Base-by-base conservation (phyloP, 352 stramenopile species). In the Phytophthora syringae region DNA sequence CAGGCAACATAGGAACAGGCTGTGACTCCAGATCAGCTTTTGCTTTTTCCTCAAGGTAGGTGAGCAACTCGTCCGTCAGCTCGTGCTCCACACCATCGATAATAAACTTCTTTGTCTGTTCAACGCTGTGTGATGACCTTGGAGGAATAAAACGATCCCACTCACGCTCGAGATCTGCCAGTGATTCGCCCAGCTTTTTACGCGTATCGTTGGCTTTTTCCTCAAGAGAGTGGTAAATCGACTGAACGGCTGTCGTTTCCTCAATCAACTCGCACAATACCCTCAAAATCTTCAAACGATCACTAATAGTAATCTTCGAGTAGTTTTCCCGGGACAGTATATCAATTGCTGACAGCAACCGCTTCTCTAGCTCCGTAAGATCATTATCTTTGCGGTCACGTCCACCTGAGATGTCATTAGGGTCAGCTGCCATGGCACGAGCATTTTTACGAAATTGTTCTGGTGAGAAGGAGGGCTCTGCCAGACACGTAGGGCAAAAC, bases 291-390 rank as follows among this genome's bases (percentile, higher is more conserved):
- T 70, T 68, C 7, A 94, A 65, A 7, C 84, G 79, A 45, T 95
- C 82, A 18, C 22, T 43, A 3, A 93, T 40, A 45, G 59, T 54
- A 37, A 90, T 25, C 22, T 85, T 76, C 9, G 76, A 75, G 44
- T 90, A 92, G 52, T 83, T 88, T 59, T 95, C 87, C 37, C 76
- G 75, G 4, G 85, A 92, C 7, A 95, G 52, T 27, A 88, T 62
- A 12, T 87, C 82, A 48, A 92, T 85, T n/a, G 73, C 77, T 21
- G 63, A 56, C 3, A 88, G 22, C 1, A 93, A 51, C 20, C 72
- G 77, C 62, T 89, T 92, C 39, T 92, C 86, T 27, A 92, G 76
- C 28, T 86, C 82, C 13, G 79, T 84, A 34, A 85, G 62, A 16
- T 88, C 78, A n/a, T 70, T 60, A 18, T 80, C 67, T 27, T 87